These are phyloP conservation scores for Inonotus hispidus DNA, from an alignment of 1,284 basidiomycete species.

Conservation along the genomic window DNA sequence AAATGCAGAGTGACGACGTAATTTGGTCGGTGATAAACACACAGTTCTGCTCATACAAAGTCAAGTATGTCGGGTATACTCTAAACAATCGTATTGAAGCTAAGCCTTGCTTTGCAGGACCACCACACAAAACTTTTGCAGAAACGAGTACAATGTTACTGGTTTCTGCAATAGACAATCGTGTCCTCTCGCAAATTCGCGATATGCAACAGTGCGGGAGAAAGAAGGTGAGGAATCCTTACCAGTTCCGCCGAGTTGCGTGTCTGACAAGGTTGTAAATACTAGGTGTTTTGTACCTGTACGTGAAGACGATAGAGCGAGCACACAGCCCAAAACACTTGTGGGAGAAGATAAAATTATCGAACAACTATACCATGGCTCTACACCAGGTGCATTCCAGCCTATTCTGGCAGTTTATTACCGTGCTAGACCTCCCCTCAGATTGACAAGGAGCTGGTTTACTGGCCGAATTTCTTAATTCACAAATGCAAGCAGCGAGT, in stretches of 20 bases:
- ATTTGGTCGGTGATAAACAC: slow-evolving; percentile 94
- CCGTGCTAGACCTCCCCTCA: slow-evolving; percentile 29
- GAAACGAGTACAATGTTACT: slow-evolving; percentile 98
- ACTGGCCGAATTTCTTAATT: slow-evolving; percentile 97
- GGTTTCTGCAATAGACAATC: slow-evolving; percentile 96
- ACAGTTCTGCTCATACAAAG: slow-evolving; percentile 96
- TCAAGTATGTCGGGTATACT: slow-evolving; percentile 68
- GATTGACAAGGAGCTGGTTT: slow-evolving; percentile 93
- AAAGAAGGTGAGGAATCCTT: slow-evolving; percentile 66
- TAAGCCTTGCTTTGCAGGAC: slow-evolving; percentile 48
- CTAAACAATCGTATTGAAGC: slow-evolving; percentile 5
- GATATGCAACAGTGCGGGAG: slow-evolving; percentile 96
- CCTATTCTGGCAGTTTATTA: not conserved
- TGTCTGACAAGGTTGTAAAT: not conserved
- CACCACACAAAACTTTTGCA: slow-evolving; percentile 93
- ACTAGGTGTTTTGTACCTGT: slow-evolving; percentile 88
- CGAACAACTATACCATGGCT: slow-evolving; percentile 92
- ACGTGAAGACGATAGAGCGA: slow-evolving; percentile 96
- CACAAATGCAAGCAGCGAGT: slow-evolving; percentile 99
- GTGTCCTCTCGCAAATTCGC: slow-evolving; percentile 94
- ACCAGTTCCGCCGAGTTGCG: not conserved
- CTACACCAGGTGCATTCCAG: slow-evolving; percentile 72
- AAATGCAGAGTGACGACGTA: slow-evolving; percentile 87
- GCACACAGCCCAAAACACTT: slow-evolving; percentile 93
- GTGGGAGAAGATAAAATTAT: slow-evolving; percentile 96